These are phyloP conservation scores for Pyrenophora graminea DNA, from an alignment of 2,329 filamentous ascomycete genomes.

Conservation along the genomic window DNA sequence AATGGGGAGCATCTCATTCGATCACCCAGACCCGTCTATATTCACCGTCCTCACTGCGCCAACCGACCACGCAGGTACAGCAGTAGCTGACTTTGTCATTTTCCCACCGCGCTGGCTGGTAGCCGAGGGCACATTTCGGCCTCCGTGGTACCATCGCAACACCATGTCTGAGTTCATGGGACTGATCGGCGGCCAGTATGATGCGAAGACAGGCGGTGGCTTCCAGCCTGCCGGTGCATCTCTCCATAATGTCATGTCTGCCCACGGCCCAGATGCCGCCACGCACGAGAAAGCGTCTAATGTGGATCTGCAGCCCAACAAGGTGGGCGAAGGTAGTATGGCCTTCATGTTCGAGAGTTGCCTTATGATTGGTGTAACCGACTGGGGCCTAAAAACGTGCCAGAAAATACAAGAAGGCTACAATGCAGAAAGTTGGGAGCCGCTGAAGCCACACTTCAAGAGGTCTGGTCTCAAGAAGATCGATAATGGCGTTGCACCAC, in stretches of 20 bases:
- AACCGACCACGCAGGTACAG: slow-evolving; percentile 58
- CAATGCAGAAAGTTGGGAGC: slow-evolving; percentile 79
- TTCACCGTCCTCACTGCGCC: slow-evolving; percentile 70
- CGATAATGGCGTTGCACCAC: slow-evolving; percentile 27
- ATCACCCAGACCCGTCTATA: slow-evolving; percentile 70
- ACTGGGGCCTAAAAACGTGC: slow-evolving; percentile 73
- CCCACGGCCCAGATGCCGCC: slow-evolving; percentile 66
- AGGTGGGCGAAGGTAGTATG: slow-evolving; percentile 68
- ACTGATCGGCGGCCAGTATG: slow-evolving; percentile 65
- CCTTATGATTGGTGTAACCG: slow-evolving; percentile 71
- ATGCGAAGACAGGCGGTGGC: slow-evolving; percentile 61
- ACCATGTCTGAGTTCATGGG: slow-evolving; percentile 73
- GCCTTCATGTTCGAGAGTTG: slow-evolving; percentile 71
- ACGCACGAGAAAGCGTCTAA: slow-evolving; percentile 64
- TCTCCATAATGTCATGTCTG: slow-evolving; percentile 75
- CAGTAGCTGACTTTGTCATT: slow-evolving; percentile 71
- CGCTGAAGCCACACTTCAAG: slow-evolving; percentile 53
- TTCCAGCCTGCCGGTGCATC: slow-evolving; percentile 67
- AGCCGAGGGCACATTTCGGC: slow-evolving; percentile 70
- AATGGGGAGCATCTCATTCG: slow-evolving; percentile 61
- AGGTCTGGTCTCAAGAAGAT: slow-evolving; percentile 33
- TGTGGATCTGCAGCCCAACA: slow-evolving; percentile 59
- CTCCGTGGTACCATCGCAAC: slow-evolving; percentile 74
- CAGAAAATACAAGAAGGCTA: slow-evolving; percentile 73
- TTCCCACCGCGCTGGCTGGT: slow-evolving; percentile 75